A percentile compares a stretch with the other conserved stretches of the same genome.
Conservation (phyloP, 257 asterid species). For the Rauvolfia tetraphylla region DNA sequence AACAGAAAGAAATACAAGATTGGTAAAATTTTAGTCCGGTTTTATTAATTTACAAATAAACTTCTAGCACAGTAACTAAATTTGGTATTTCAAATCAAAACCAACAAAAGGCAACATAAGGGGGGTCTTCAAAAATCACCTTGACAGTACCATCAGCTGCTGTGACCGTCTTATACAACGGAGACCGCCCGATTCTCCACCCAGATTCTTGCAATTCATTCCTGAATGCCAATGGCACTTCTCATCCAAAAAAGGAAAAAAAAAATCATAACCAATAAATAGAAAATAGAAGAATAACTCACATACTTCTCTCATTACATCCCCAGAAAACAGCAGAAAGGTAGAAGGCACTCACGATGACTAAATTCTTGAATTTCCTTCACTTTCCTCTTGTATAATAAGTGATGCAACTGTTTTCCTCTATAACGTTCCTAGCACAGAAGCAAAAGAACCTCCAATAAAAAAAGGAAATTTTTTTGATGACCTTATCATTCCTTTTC, state of each 20-base stretch:
- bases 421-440: conserved; percentile 63
- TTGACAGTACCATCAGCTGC: conserved; percentile 92
- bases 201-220: conserved; percentile 75
- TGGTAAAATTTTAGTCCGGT: not conserved
- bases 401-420: conserved; percentile 85
- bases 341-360: conserved; percentile 48
- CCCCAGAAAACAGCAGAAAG: not conserved
- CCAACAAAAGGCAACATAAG: not conserved
- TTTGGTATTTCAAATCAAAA: not conserved
- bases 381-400: conserved; percentile 76
- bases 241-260: conserved; percentile 19
- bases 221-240: conserved; percentile 90
- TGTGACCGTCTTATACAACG: conserved; percentile 53
- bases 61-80: not conserved
- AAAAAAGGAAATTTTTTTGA: not conserved
- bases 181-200: conserved; percentile 84
- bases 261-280: not conserved
- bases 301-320: conserved; percentile 19
- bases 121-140: conserved; percentile 39
- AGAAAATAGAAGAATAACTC: conserved; percentile 17
- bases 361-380: conserved; percentile 66
- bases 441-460: not conserved
- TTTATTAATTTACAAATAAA: not conserved
- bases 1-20: not conserved
- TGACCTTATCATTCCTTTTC: not conserved